Base-by-base conservation (phyloP, 2,329 filamentous ascomycete genomes). In the Pochonia chlamydosporia region DNA sequence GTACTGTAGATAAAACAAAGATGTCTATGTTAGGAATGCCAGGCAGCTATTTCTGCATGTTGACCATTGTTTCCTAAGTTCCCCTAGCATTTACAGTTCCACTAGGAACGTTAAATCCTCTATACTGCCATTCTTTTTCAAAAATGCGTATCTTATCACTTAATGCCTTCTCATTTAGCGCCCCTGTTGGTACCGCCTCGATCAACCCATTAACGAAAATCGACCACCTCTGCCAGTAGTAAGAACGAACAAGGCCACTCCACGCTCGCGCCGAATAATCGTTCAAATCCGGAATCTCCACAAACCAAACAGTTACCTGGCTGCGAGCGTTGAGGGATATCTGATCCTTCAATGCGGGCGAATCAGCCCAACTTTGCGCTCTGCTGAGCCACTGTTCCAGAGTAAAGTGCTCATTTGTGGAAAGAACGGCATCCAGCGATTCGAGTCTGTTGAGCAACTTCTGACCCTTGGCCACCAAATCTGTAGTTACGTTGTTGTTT, bases 181-280 rank as follows among this genome's bases (percentile, higher is more conserved):
- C n/a, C n/a, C 10, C 9, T 18, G 16, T 39, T 7, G 31, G 21
- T 21, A 33, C n/a, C n/a, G 51, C 55, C 7, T 41, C 44, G 3
- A 52, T 41, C 44, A 72, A 54, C 51, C 70, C 72, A 16, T 67
- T 56, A 9, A 73, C 51, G 52, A 76, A 76, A 25, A 64, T 65
- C 41, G 63, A 46, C 74, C 74, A 78, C 8, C 74, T 58, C 13
- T 64, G 65, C 9, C 65, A 40, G 54, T 77, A 76, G 56, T 76
- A 78, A 1, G 58, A 59, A 1, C 59, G 59, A 4, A 76, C 66
- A 0, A 78, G 58, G 1, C 73, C 74, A 8, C 61, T 64, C 74
- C 73, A 78, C 20, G 61, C 60, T 57, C 74, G 75, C 4, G 66
- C 69, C 3, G 73, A 72, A 49, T 77, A 78, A 56, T 77, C 74